Percentiles rank a stretch among this genome's conserved stretches.
Evolutionary conservation across 1,284 basidiomycete genomes (phyloP).

Genomic region (Cryptococcus sp.): DNA sequence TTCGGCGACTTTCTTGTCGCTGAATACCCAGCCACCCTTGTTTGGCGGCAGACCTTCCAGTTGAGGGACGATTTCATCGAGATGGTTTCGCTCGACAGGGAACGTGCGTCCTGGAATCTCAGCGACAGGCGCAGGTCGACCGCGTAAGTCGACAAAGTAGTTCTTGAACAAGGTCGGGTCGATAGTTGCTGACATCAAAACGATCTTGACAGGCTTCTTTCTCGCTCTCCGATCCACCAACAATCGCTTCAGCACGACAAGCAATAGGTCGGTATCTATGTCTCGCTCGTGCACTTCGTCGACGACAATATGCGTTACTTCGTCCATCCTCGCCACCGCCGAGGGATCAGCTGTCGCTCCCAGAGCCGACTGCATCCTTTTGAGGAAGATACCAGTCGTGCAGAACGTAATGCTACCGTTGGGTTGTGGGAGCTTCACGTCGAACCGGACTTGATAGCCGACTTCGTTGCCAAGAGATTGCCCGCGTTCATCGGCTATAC

Average conservation of each 20-base stretch:
- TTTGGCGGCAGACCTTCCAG: conserved; percentile 55
- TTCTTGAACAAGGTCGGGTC: conserved; percentile 83
- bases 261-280: conserved; percentile 87
- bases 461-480: conserved; percentile 71
- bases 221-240: conserved; percentile 73
- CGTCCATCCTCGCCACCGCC: conserved; percentile 63
- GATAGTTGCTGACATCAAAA: conserved; percentile 96
- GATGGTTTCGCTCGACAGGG: conserved; percentile 78
- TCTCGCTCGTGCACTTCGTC: conserved; percentile 98
- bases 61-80: conserved; percentile 74
- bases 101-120: conserved; percentile 91
- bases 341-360: conserved; percentile 51
- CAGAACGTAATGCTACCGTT: conserved; percentile 88
- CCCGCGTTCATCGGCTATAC: conserved; percentile 87
- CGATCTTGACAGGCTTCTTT: conserved; percentile 77
- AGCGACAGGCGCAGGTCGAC: conserved; percentile 70
- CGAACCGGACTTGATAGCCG: conserved; percentile 93
- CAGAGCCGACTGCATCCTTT: conserved; percentile 79
- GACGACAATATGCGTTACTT: conserved; percentile 86
- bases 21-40: conserved; percentile 68
- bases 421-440: conserved; percentile 74
- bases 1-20: conserved; percentile 68
- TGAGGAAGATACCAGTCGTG: conserved; percentile 90
- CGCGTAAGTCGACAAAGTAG: conserved; percentile 72
- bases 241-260: conserved; percentile 87